Evolutionary conservation across 345 rosid species (phyloP), one percentile per base, ranked within the genome.

Genomic region (Linum tenue): DNA sequence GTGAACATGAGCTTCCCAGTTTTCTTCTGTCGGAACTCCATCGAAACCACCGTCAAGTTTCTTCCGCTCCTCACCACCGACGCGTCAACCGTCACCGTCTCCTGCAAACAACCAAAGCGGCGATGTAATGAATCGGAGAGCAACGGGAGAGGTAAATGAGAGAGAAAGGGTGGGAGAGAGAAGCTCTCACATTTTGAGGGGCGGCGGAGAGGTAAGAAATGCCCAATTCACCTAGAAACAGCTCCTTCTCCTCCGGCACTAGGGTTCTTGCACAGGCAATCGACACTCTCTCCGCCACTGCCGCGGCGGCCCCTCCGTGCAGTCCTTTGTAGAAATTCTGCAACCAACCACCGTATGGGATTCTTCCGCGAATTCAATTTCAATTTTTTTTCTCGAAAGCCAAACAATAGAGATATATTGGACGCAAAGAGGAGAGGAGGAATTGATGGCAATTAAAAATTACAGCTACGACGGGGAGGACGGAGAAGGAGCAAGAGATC

Each of bases 31-130:
- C 77, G 89, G 70, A 84, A 85, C 44, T 80, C 87, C 43, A 84
- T 62, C 5, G 73, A 72, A 63, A 89, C 85, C 16, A 83, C 79
- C 3, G 86, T 83, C 68, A 89, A 55, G 64, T 86, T 88, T 68
- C 86, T 88, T 72, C 96, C 96, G n/a, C 85, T 81, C 78, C 85
- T 82, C 64, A 81, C 80, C 16, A 85, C 73, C 7, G 86, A 69
- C 51, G 78, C 96, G 4, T 91, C 86, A 17, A 85, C 79, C 35
- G 78, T 56, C 80, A 86, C 15, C 76, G 77, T 83, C 42, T 66
- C 72, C 96, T 86, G 81, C 61, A 41, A 11, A 43, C 48, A 35
- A 48, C 53, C 12, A 48, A 12, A 48, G 3, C 53, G 11, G 14
- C 3, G 15, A 48, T 48, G 53, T 9, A 10, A 14, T 48, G 7